phyloP scores from a whole-genome alignment of 2,329 filamentous ascomycete species.

The Arthroderma sp. region DNA sequence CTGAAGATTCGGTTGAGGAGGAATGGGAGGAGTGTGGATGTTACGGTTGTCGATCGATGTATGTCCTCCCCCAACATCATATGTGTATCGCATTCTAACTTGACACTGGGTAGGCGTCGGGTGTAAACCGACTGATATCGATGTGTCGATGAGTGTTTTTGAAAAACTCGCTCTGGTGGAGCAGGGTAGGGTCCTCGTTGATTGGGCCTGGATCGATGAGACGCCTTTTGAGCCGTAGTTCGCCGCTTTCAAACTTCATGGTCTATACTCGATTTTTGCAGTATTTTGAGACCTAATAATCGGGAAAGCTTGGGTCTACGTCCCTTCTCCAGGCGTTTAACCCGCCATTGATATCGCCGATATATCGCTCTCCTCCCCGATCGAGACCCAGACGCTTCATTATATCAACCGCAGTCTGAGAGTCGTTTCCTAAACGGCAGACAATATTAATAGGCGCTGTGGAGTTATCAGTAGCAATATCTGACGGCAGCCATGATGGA shows the following conservation, averaged over 20 bases:
- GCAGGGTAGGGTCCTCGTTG: slow-evolving; percentile 34
- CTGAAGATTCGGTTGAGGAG: slow-evolving; percentile 49
- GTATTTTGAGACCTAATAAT: slow-evolving; percentile 19
- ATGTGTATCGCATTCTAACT: no score
- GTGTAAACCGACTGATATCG: slow-evolving; percentile 36
- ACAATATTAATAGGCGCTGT: slow-evolving; percentile 29
- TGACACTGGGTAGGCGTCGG: no score
- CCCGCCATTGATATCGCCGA: slow-evolving; percentile 31
- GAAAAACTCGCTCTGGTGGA: slow-evolving; percentile 33
- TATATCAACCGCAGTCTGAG: slow-evolving; percentile 31
- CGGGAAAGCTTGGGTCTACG: slow-evolving; percentile 29
- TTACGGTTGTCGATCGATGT: slow-evolving; percentile 58
- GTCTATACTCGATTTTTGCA: neutral
- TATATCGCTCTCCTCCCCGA: slow-evolving; percentile 19
- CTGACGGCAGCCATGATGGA: neutral
- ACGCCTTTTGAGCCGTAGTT: slow-evolving; percentile 15
- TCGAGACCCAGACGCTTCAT: slow-evolving; percentile 28
- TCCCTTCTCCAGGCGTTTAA: slow-evolving; percentile 30
- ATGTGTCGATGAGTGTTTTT: slow-evolving; percentile 38
- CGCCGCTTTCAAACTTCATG: neutral
- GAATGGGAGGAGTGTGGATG: slow-evolving; percentile 42
- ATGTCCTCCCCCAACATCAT: slow-evolving; percentile 11
- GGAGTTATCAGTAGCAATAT: neutral
- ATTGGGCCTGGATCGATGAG: slow-evolving; percentile 39
- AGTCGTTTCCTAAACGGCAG: slow-evolving; percentile 38